phyloP scores from a whole-genome alignment of 306 rosid species.

The Vigna radiata region DNA sequence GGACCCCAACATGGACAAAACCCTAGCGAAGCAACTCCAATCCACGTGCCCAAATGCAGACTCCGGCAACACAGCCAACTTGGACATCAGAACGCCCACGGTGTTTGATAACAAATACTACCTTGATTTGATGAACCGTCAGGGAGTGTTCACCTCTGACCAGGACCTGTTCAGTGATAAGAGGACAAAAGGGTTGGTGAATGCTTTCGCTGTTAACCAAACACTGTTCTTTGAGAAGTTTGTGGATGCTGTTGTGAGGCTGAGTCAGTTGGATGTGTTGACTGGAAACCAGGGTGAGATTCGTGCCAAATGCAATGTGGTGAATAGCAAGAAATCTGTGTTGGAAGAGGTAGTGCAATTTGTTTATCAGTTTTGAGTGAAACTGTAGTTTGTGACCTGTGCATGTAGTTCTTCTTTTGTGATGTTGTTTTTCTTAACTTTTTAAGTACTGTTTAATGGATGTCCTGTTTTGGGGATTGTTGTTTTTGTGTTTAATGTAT shows the following conservation, averaged over 20 bases:
- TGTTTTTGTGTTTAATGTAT: not conserved
- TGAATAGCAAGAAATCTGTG: constrained; percentile 43
- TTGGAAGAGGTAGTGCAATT: constrained; percentile 44
- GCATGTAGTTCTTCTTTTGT: not conserved
- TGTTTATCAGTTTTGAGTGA: not conserved
- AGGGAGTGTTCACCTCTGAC: constrained; percentile 72
- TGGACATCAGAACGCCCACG: constrained; percentile 59
- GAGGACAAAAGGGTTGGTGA: constrained; percentile 59
- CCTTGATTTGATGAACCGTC: constrained; percentile 57
- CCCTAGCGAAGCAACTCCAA: constrained; percentile 56
- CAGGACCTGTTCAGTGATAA: constrained; percentile 51
- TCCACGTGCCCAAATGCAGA: constrained; percentile 38
- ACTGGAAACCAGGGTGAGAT: constrained; percentile 62
- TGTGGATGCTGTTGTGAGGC: constrained; percentile 51
- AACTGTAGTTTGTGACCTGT: not conserved
- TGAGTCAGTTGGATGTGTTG: constrained; percentile 69
- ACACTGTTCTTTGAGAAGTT: constrained; percentile 61
- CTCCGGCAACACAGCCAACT: constrained; percentile 43
- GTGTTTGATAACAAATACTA: constrained; percentile 69
- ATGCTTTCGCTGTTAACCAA: constrained; percentile 52
- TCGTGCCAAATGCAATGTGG: constrained; percentile 58
- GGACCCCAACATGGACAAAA: constrained; percentile 59
- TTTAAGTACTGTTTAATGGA: not conserved
- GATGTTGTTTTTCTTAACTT: not conserved
- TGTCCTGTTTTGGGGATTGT: not conserved